These are phyloP conservation scores for Mucor ambiguus DNA, from an alignment of 371 early-diverging fungal genomes.

Conservation along the genomic window DNA sequence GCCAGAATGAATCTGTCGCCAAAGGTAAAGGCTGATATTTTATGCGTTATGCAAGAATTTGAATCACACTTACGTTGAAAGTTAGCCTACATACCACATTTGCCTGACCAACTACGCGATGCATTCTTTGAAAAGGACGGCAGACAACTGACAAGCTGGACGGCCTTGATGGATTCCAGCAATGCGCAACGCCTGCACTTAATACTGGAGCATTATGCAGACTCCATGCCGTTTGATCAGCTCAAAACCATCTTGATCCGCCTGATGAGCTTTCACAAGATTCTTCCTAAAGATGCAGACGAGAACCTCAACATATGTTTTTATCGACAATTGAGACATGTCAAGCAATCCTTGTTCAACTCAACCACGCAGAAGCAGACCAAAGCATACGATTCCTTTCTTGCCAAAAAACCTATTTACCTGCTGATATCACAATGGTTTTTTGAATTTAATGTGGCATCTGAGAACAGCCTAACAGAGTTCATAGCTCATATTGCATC, in stretches of 20 bases:
- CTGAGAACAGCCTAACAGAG: not conserved
- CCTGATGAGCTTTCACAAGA: slow-evolving; percentile 1
- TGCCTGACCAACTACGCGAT: not conserved
- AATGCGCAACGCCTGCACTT: not conserved
- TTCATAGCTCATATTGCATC: not conserved
- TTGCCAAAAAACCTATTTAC: slow-evolving; percentile 1
- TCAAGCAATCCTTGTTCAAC: slow-evolving; percentile 3
- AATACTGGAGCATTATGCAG: not conserved
- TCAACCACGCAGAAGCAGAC: not conserved
- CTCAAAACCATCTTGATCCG: not conserved
- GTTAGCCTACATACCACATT: slow-evolving; percentile 10
- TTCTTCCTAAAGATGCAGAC: not conserved
- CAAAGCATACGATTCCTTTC: slow-evolving; percentile 4
- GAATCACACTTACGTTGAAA: not conserved
- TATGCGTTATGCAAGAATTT: no score
- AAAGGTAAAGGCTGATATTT: not conserved
- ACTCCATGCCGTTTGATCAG: not conserved
- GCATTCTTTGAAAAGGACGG: slow-evolving; percentile 6
- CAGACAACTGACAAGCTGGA: slow-evolving; percentile 5
- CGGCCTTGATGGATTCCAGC: not conserved
- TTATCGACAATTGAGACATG: not conserved
- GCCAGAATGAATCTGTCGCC: not conserved
- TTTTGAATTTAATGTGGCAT: slow-evolving; percentile 14
- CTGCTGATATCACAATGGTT: slow-evolving; percentile 13
- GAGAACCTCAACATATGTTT: not conserved